Base-by-base conservation (phyloP, 345 rosid genomes). In the Excoecaria agallocha region DNA sequence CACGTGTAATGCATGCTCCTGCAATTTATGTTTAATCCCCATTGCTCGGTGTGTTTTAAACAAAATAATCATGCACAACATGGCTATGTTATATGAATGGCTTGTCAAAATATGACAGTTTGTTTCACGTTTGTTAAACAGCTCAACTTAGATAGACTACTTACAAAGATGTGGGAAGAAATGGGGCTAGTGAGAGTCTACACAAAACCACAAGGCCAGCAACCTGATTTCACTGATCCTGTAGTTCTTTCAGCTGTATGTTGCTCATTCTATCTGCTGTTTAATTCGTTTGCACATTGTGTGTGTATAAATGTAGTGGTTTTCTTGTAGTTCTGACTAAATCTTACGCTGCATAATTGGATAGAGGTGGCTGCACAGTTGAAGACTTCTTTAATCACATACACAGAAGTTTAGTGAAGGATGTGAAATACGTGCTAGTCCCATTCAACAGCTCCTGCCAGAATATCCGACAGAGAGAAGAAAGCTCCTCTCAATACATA, bases 361-460 rank as follows among this genome's bases (percentile, higher is more conserved):
- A 88, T 84, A 83, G 98, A 81, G 99, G 99, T 63, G 99, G 98
- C 77, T 96, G 99, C 79, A 66, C 87, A 0, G 97, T 96, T 69
- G 98, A 96, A 83, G 99, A 93, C 82, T 91, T 96, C 85, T 96
- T 98, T 82, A 86, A 90, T 84, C 97, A 96, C 81, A 93, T 96
- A 71, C 99, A 96, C 79, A 89, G 96, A 84, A 96, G 82, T 85
- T 88, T 96, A 80, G 87, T 96, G 81, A 96, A 90, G 86, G 99
- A 96, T 77, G 92, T 91, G 74, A 93, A 96, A 79, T 96, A 93
- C 64, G 99, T 93, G 62, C 93, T 93, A 4, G 99, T 89, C 98
- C 11, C 99, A 96, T 83, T 83, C 98, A 8, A 93, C 74, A 4
- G 93, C 86, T 13, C 99, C 98, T 16, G 91, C 97, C 24, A 84